A percentile compares a stretch with the other conserved stretches of the same genome.
Conservation (phyloP, 176 grass and related monocot genomes). For the Musa acuminata region DNA sequence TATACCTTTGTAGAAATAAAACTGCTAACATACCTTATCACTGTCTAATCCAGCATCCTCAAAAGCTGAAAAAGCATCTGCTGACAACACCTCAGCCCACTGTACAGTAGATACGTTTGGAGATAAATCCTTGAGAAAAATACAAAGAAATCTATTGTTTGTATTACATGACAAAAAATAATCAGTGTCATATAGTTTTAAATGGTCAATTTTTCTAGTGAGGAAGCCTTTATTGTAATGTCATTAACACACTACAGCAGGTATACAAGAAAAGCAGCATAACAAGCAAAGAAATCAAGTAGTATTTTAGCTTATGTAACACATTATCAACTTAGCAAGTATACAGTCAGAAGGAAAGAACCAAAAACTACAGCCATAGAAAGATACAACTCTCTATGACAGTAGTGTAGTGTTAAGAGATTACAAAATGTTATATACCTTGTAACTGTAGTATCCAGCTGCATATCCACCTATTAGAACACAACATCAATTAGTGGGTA, state of each 20-base stretch:
- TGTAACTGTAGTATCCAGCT: conserved; percentile 98
- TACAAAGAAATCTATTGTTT: not conserved
- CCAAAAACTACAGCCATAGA: not conserved
- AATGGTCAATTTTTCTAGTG: no score
- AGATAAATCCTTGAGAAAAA: not conserved
- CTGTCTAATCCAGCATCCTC: conserved; percentile 90
- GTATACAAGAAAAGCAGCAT: not conserved
- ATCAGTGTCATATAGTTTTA: not conserved
- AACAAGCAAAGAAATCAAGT: not conserved
- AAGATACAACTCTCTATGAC: not conserved
- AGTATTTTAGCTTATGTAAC: not conserved
- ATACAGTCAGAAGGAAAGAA: not conserved
- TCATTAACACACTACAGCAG: no score
- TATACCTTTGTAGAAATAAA: not conserved
- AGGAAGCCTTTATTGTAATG: no score
- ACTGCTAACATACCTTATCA: conserved; percentile 43
- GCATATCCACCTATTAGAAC: conserved; percentile 71
- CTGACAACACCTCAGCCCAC: conserved; percentile 96
- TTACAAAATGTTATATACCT: conserved; percentile 33
- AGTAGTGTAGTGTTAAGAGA: not conserved
- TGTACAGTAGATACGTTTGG: conserved; percentile 13
- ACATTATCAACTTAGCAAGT: not conserved
- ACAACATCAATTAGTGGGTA: conserved; percentile 3
- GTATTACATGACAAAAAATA: not conserved
- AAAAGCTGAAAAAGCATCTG: conserved; percentile 97